phyloP scores from a whole-genome alignment of 306 rosid genomes.

The Vicia faba region DNA sequence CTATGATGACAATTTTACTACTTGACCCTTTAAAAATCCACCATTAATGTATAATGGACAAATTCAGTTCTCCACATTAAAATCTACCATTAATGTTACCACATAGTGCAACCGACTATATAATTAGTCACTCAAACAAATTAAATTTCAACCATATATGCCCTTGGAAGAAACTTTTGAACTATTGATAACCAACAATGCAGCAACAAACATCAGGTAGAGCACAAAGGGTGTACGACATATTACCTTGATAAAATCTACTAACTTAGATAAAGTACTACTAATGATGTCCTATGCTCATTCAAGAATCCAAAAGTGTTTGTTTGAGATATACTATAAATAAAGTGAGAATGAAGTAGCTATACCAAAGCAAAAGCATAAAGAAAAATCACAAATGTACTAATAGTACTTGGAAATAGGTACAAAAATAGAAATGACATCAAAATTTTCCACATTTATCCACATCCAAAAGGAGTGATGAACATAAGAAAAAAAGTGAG shows the following conservation, averaged over 20 bases:
- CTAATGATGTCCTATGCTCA: background rate
- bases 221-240: background rate
- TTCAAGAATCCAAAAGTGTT: background rate
- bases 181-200: conserved; percentile 1
- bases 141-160: background rate
- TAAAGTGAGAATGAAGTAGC: background rate
- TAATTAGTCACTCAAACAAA: background rate
- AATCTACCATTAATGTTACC: background rate
- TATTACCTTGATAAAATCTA: background rate
- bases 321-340: background rate
- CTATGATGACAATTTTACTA: no score
- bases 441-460: conserved; percentile 8
- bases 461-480: conserved; percentile 18
- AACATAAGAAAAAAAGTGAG: conserved; percentile 1
- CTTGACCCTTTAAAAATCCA: no score
- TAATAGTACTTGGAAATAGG: background rate
- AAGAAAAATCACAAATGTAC: background rate
- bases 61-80: no score
- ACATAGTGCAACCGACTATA: background rate
- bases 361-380: background rate
- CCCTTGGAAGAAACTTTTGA: no score
- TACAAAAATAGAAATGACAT: background rate
- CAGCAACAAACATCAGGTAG: background rate
- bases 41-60: no score
- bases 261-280: background rate